These are phyloP conservation scores for Fusarium hainanense DNA, from an alignment of 2,329 filamentous ascomycete species.

Conservation along the genomic window DNA sequence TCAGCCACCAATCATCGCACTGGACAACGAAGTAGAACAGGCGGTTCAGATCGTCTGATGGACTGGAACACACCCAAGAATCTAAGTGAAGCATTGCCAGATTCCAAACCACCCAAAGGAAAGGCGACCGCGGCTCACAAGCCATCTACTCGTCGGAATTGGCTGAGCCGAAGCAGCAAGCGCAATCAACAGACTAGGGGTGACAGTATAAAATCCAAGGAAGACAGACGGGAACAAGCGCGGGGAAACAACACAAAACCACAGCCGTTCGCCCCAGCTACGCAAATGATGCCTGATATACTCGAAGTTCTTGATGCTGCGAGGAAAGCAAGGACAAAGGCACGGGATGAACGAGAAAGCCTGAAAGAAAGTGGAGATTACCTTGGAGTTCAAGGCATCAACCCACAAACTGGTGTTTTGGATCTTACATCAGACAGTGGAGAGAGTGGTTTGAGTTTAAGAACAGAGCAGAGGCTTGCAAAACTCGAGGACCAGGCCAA, in stretches of 20 bases:
- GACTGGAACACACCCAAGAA: conserved; percentile 53
- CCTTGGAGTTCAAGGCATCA: conserved; percentile 68
- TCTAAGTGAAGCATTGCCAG: conserved; percentile 25
- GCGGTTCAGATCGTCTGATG: conserved; percentile 48
- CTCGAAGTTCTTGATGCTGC: conserved; percentile 47
- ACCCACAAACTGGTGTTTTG: conserved; percentile 65
- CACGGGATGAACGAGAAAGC: conserved; percentile 54
- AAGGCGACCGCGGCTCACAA: not conserved
- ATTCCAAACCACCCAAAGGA: not conserved
- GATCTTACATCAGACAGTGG: conserved; percentile 63
- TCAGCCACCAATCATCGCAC: conserved; percentile 24
- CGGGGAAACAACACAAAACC: not conserved
- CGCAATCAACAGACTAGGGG: not conserved
- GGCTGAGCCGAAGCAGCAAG: conserved; percentile 21
- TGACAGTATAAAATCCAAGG: not conserved
- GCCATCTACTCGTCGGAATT: conserved; percentile 12
- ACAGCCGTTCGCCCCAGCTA: not conserved
- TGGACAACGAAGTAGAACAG: conserved; percentile 34
- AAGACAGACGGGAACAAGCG: not conserved
- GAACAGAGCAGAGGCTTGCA: conserved; percentile 49
- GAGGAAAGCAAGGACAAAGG: conserved; percentile 48
- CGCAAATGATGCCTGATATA: not conserved
- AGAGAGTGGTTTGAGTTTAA: conserved; percentile 50
- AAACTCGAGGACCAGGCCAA: conserved; percentile 49
- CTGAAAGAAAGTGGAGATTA: conserved; percentile 68